Conservation (phyloP, 2,329 filamentous ascomycete species). For the Alternaria sp. region DNA sequence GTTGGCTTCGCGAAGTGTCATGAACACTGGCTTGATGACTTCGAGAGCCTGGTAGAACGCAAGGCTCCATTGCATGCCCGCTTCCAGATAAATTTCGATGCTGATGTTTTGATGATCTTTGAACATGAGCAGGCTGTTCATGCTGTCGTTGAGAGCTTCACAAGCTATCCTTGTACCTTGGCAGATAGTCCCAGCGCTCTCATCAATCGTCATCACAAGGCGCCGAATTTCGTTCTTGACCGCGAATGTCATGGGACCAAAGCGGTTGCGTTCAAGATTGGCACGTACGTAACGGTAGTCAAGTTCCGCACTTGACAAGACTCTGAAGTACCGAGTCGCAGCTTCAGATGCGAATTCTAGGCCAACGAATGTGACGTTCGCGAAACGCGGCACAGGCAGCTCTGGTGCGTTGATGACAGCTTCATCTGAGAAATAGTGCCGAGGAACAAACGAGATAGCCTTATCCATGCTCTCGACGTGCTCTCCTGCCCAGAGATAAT, state of each 20-base stretch:
- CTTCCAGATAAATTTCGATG: conserved; percentile 9
- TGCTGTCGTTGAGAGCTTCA: conserved; percentile 3
- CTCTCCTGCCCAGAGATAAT: conserved; percentile 8
- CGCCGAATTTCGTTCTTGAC: conserved; percentile 3
- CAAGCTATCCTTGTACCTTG: background rate
- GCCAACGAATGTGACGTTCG: conserved; percentile 7
- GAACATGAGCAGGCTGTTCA: conserved; percentile 16
- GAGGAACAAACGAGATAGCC: background rate
- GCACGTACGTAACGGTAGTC: conserved; percentile 10
- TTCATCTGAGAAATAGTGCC: background rate
- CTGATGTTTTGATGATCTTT: conserved; percentile 1
- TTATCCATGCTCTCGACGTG: conserved; percentile 3
- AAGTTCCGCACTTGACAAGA: conserved; percentile 4
- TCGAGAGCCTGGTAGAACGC: conserved; percentile 13
- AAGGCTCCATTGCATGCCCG: background rate
- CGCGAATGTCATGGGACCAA: conserved; percentile 6
- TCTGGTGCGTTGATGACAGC: background rate
- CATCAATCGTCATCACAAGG: conserved; percentile 6
- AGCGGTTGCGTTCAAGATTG: conserved; percentile 7
- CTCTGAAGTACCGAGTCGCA: conserved; percentile 10
- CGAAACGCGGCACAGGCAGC: conserved; percentile 11
- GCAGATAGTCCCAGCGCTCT: background rate
- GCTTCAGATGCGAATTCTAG: conserved; percentile 12
- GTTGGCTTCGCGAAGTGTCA: background rate
- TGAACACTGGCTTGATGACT: conserved; percentile 7